Evolutionary conservation across 257 asterid genomes (phyloP), one percentile per base, ranked within the genome.

Genomic region (Henckelia pumila): DNA sequence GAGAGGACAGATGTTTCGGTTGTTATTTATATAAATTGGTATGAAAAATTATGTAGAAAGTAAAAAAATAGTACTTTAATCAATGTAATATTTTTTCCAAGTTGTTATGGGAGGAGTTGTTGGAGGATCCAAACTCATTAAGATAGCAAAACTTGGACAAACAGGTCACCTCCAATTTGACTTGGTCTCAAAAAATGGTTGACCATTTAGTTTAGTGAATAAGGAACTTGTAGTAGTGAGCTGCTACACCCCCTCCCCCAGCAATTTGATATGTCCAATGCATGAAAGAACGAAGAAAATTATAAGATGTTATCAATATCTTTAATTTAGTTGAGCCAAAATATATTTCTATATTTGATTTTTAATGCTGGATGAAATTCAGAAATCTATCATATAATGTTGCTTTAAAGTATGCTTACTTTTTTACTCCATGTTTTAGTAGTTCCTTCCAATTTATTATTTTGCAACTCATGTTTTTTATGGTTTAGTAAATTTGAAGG

Each of bases 91-190:
- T 56, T 63, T 69, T 56, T 76, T 57, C 64, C 80, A 93, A 97
- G 92, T 87, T 73, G 91, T 85, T 60, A 82, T 85, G 4, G 85
- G 88, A 64, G 99, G 99, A 57, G 88, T 94, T 50, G 99, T 94
- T 78, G 99, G 99, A 70, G 99, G 99, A 78, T 94, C 99, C 60
- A 97, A 94, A 76, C 88, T 94, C 59, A 88, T 87, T 49, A 94
- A 91, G 87, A 94, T 94, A 80, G 97, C 91, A 70, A 96, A 94
- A 85, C 97, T 94, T 61, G 99, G 97, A 47, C 73, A 56, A 17
- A 56, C 95, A 79, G 96, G 99, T 93, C 44, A 68, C 75, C 71
- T 71, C 50, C 52, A 10, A 30, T 28, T 56, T 11, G 30, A 47
- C 66, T 59, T 29, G 37, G 25, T 73, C 52, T 63, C 53, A n/a